phyloP scores from a whole-genome alignment of 2,329 filamentous ascomycete genomes.

The Ophiosphaerella korrae region DNA sequence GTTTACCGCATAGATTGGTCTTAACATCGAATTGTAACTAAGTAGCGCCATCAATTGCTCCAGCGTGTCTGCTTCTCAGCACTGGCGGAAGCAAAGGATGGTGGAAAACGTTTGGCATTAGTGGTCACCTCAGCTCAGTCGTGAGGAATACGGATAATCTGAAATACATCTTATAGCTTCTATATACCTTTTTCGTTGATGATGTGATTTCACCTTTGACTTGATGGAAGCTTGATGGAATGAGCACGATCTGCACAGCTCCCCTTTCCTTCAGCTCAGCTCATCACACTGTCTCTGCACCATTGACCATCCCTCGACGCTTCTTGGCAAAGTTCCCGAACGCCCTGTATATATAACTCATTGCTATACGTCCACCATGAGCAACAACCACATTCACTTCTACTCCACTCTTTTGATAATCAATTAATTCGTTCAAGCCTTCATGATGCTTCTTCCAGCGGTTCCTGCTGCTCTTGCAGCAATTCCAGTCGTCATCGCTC shows the following conservation, averaged over 20 bases:
- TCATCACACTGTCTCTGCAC: background rate
- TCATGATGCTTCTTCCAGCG: conserved; percentile 22
- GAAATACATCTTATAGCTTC: no score
- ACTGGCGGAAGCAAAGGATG: conserved; percentile 13
- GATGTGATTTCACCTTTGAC: background rate
- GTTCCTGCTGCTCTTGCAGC: conserved; percentile 25
- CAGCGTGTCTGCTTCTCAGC: background rate
- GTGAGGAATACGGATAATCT: background rate
- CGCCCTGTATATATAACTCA: conserved; percentile 3
- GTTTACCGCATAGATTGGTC: conserved; percentile 9
- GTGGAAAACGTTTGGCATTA: background rate
- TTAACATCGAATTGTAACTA: conserved; percentile 3
- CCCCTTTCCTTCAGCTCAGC: conserved; percentile 3
- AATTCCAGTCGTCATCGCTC: conserved; percentile 14
- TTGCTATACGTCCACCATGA: background rate
- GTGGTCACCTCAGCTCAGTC: background rate
- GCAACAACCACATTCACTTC: conserved; percentile 24
- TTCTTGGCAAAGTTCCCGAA: background rate
- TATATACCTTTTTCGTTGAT: no score
- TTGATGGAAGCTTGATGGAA: background rate
- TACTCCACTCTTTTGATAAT: conserved; percentile 11
- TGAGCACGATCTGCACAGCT: background rate
- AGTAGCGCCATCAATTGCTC: background rate
- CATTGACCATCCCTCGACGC: conserved; percentile 11
- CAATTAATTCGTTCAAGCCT: conserved; percentile 6